Evolutionary conservation across 2,329 filamentous ascomycete species (phyloP), one percentile per base, ranked within the genome.

Genomic region (Chalaropsis ovoidea): DNA sequence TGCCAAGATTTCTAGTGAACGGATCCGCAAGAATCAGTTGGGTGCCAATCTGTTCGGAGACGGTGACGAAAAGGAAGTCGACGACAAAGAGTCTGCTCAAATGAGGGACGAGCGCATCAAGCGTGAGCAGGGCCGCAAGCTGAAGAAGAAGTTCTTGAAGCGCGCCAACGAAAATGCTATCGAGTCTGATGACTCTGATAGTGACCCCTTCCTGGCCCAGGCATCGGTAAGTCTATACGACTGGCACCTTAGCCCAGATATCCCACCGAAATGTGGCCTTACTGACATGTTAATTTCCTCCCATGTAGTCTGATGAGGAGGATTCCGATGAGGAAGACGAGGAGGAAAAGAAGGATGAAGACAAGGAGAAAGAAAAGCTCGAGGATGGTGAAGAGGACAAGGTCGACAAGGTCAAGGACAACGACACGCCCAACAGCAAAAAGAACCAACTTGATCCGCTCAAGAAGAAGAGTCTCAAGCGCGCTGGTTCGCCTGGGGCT

Each of bases 141-240:
- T 91, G 4, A 86, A 88, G 67, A 95, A 95, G 75, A 86, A 88
- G 11, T 80, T 97, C 11, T 86, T 87, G 70, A 93, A 89, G 76
- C 83, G 89, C 63, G 94, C 96, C 75, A 88, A 90, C 74, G 89
- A 95, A 70, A 86, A 85, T 69, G 88, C 94, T 68, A 96, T 96
- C 72, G 89, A 89, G 71, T 88, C 85, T 69, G 89, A 90, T 58
- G 73, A 80, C 19, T 79, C 78, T 6, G 76, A 80, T 65, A 76
- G 75, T 11, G 78, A 76, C 68, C 72, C 76, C 39, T 76, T 76
- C 68, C 71, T 69, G n/a, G 71, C 64, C 17, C 54, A 72, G 58
- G 73, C 72, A 22, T 75, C 73, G 58, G 74, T 76, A 70, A 71
- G 73, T n/a, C 45, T 24, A 49, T n/a, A 19, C 8, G 6, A 27